Percentiles rank a stretch among this genome's conserved stretches.
These are phyloP conservation scores for Choiromyces venosus DNA, from an alignment of 495 filamentous ascomycete species.

Conservation along the genomic window DNA sequence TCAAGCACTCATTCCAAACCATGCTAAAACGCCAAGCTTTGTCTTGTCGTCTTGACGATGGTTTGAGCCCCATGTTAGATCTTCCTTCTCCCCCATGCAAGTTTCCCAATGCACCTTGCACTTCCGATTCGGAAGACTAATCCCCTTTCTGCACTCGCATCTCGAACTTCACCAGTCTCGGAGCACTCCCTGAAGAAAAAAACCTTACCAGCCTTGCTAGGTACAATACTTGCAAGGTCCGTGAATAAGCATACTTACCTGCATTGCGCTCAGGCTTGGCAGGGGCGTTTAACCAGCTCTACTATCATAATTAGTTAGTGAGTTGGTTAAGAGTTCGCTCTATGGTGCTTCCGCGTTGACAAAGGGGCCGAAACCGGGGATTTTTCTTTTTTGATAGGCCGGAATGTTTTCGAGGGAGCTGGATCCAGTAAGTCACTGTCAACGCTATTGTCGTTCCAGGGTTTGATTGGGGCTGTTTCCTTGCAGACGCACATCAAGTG, in stretches of 20 bases:
- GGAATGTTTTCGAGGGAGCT: neutral
- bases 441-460: neutral
- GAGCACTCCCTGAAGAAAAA: neutral
- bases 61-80: conserved; percentile 1
- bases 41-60: neutral
- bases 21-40: neutral
- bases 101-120: neutral
- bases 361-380: neutral
- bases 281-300: neutral
- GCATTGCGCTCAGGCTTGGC: neutral
- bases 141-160: neutral
- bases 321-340: neutral
- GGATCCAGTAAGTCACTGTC: neutral
- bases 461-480: neutral
- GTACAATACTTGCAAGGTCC: neutral
- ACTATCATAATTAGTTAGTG: neutral
- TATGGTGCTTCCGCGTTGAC: neutral
- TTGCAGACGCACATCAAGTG: neutral
- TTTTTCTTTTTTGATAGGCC: neutral
- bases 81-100: neutral
- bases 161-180: neutral
- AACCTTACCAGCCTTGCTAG: neutral
- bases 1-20: neutral
- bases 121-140: neutral
- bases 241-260: neutral